These are phyloP conservation scores for Lentinula boryana DNA, from an alignment of 768 basidiomycete genomes.

Conservation along the genomic window DNA sequence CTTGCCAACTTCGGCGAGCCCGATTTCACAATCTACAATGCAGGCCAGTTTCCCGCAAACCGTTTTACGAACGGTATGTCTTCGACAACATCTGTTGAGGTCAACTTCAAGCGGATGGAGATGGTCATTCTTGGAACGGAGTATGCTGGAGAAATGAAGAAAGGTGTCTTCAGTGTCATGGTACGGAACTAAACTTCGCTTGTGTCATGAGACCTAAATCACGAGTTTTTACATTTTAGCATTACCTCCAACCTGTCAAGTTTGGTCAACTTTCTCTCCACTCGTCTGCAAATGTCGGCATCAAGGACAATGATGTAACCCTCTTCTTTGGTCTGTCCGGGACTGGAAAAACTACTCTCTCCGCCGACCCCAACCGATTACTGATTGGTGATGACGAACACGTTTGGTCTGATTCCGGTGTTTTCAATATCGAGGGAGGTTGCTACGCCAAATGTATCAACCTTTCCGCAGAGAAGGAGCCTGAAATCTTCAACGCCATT, in stretches of 20 bases:
- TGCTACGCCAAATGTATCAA: conserved; percentile 99
- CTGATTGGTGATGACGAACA: conserved; percentile 99
- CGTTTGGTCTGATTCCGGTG: conserved; percentile 97
- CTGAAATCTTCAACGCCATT: conserved; percentile 95
- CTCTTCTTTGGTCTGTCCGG: conserved; percentile 99
- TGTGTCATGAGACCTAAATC: conserved; percentile 4
- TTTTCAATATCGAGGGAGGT: conserved; percentile 99
- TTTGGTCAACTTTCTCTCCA: conserved; percentile 97
- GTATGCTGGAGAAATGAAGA: conserved; percentile 99
- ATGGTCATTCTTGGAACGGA: conserved; percentile 99
- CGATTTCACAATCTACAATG: conserved; percentile 99
- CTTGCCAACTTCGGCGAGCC: conserved; percentile 93
- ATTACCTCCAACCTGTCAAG: conserved; percentile 98
- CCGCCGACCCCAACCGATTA: conserved; percentile 88
- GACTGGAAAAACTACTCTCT: conserved; percentile 98
- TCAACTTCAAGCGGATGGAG: conserved; percentile 99
- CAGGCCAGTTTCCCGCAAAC: conserved; percentile 99
- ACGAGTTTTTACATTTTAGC: conserved; percentile 33
- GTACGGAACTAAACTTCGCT: conserved; percentile 26
- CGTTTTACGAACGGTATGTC: conserved; percentile 99
- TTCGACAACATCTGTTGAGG: conserved; percentile 96
- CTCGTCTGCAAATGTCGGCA: conserved; percentile 96
- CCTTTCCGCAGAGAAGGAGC: conserved; percentile 95
- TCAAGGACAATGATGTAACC: conserved; percentile 84
- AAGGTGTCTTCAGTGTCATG: conserved; percentile 99